Base-by-base conservation (phyloP, 331 rosid species). In the Telfairia occidentalis region DNA sequence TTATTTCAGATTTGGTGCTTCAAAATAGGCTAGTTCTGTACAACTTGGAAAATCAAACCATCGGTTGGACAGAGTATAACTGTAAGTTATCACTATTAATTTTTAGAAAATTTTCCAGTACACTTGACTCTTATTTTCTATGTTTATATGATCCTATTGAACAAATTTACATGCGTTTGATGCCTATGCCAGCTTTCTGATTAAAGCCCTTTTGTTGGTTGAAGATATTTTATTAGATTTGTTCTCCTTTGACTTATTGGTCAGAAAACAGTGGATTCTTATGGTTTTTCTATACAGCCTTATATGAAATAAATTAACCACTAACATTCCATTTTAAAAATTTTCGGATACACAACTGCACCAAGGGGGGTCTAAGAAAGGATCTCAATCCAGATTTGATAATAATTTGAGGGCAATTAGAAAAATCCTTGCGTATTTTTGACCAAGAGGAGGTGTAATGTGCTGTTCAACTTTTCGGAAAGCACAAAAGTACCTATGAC, bases 41-140 rank as follows among this genome's bases (percentile, higher is more conserved):
- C 74, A 89, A 95, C 79, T 89, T 87, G 76, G 97, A 84, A 64
- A 83, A 90, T 18, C 89, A 90, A 85, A 55, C 53, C 43, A 78
- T 95, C 63, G 99, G 99, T 43, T 95, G 99, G 99, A 69, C 85
- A 0, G 81, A 90, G 29, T 87, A 75, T 83, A 86, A 92, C 73
- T 95, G 99, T 95, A 86, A 90, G 99, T 90, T 65, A 63, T 63
- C 71, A 63, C n/a, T n/a, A n/a, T n/a, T n/a, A n/a, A n/a, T n/a
- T n/a, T n/a, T n/a, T 63, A 16, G 8, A 35, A 32, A 32, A 16
- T 0, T 34, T 63, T 30, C 13, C 12, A 30, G 43, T 0, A 29
- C 69, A 32, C 24, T 32, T 32, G 30, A 30, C 71, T 63, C 29
- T 64, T 18, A 60, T 34, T 64, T 64, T 64, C 29, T 19, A 64